These are phyloP conservation scores for Geotrichum carabidarum DNA, from an alignment of 1,139 yeast genomes.

Conservation along the genomic window DNA sequence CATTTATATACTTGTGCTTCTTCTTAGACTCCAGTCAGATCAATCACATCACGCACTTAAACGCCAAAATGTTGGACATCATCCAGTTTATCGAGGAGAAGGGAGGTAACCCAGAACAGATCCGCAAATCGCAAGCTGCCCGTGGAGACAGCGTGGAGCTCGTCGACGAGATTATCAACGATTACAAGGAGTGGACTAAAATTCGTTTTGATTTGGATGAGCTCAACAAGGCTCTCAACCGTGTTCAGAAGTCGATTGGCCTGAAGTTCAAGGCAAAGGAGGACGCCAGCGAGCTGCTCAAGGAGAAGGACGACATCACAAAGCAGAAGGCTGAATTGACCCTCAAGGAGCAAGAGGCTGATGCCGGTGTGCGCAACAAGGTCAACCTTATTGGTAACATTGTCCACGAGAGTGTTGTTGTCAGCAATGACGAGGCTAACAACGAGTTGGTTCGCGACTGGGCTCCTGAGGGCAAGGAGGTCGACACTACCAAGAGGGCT, in stretches of 20 bases:
- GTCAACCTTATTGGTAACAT: slow-evolving; percentile 89
- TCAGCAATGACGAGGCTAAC: slow-evolving; percentile 82
- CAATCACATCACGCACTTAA: not conserved
- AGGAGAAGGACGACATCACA: slow-evolving; percentile 69
- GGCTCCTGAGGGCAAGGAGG: slow-evolving; percentile 62
- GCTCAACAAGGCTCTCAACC: slow-evolving; percentile 78
- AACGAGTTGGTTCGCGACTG: slow-evolving; percentile 82
- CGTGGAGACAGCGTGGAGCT: slow-evolving; percentile 93
- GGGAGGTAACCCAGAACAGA: slow-evolving; percentile 91
- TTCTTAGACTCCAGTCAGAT: not conserved
- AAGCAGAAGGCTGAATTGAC: slow-evolving; percentile 63
- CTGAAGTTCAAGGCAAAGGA: slow-evolving; percentile 89
- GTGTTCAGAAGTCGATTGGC: slow-evolving; percentile 88
- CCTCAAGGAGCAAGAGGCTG: slow-evolving; percentile 73
- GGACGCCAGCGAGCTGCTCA: slow-evolving; percentile 79
- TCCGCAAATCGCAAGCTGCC: slow-evolving; percentile 83
- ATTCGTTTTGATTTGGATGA: slow-evolving; percentile 90
- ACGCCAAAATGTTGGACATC: slow-evolving; percentile 71
- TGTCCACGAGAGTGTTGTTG: slow-evolving; percentile 86
- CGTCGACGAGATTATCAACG: slow-evolving; percentile 89
- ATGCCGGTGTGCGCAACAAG: slow-evolving; percentile 64
- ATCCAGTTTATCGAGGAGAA: slow-evolving; percentile 86
- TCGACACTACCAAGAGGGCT: slow-evolving; percentile 59
- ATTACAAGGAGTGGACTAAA: slow-evolving; percentile 88
- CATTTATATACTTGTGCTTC: too few species aligned